Conservation (phyloP, 768 basidiomycete species). For the Boletus rubropictus region DNA sequence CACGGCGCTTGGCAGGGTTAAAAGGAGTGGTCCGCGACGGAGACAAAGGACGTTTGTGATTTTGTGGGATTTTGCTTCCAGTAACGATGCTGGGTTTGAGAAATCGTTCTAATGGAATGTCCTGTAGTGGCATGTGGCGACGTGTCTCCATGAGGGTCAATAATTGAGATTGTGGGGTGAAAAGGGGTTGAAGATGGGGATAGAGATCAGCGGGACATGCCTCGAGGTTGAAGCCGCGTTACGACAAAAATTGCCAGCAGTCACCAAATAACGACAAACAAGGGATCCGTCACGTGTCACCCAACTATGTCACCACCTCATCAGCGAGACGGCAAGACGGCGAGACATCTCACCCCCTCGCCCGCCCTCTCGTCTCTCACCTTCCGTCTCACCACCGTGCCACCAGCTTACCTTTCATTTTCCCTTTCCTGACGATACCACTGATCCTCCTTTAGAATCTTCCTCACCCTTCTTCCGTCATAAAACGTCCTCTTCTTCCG, state of each 20-base stretch:
- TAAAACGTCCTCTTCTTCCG: too few relatives aligned
- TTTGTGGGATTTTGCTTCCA: slow-evolving; percentile 23
- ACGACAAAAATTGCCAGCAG: slow-evolving; percentile 13
- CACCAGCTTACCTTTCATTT: too few relatives aligned
- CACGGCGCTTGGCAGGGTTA: slow-evolving; percentile 66
- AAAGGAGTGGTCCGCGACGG: slow-evolving; percentile 44
- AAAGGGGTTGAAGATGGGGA: slow-evolving; percentile 8
- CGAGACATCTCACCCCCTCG: too few relatives aligned
- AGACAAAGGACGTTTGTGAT: slow-evolving; percentile 59
- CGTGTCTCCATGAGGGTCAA: slow-evolving; percentile 22
- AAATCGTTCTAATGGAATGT: slow-evolving; percentile 56
- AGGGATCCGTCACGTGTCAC: slow-evolving; percentile 12
- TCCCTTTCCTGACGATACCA: too few relatives aligned
- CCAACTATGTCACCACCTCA: too few relatives aligned
- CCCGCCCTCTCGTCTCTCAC: too few relatives aligned
- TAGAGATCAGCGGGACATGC: slow-evolving; percentile 25
- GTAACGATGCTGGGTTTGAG: slow-evolving; percentile 30
- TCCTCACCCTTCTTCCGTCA: too few relatives aligned
- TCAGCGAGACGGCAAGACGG: too few relatives aligned
- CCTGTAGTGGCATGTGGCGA: slow-evolving; percentile 48
- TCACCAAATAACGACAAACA: slow-evolving; percentile 25
- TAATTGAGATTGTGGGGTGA: slow-evolving; percentile 4
- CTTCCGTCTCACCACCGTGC: too few relatives aligned
- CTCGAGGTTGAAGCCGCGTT: slow-evolving; percentile 10
- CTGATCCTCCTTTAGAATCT: too few relatives aligned